phyloP scores from a whole-genome alignment of 495 filamentous ascomycete genomes.

The Daldinia concentrica region DNA sequence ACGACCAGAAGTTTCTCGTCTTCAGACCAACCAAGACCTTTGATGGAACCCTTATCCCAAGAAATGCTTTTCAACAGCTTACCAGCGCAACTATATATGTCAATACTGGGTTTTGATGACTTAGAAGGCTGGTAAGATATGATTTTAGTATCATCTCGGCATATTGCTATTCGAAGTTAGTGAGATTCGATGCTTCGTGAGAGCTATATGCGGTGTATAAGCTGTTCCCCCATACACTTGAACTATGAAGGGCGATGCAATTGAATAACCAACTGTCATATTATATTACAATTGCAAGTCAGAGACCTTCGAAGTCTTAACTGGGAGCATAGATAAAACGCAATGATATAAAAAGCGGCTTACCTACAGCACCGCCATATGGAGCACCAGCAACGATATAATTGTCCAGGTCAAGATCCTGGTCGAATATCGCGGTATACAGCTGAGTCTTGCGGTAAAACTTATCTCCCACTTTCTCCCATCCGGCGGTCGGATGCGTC shows the following conservation, averaged over 20 bases:
- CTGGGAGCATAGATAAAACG: background rate
- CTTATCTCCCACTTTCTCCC: constrained; percentile 88
- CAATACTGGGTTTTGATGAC: constrained; percentile 82
- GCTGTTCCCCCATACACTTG: background rate
- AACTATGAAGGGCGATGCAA: background rate
- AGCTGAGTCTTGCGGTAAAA: constrained; percentile 95
- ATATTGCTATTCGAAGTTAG: constrained; percentile 69
- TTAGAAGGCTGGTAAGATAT: constrained; percentile 76
- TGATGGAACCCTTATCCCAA: constrained; percentile 92
- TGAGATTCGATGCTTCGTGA: background rate
- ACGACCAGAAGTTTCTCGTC: constrained; percentile 93
- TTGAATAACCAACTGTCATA: background rate
- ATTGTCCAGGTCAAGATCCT: constrained; percentile 92
- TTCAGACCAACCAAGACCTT: constrained; percentile 94
- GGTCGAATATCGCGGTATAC: constrained; percentile 91
- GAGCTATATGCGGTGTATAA: constrained; percentile 1
- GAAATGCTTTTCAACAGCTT: constrained; percentile 73
- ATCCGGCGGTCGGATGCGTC: constrained; percentile 81
- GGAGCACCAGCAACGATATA: constrained; percentile 92
- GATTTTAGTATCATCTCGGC: constrained; percentile 88
- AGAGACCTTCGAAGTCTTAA: background rate
- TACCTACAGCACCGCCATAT: constrained; percentile 94
- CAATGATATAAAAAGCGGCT: constrained; percentile 35
- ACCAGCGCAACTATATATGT: constrained; percentile 92
- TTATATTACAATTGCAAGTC: background rate